phyloP scores from a whole-genome alignment of 2,329 filamentous ascomycete species.

The Stachybotrys elegans region DNA sequence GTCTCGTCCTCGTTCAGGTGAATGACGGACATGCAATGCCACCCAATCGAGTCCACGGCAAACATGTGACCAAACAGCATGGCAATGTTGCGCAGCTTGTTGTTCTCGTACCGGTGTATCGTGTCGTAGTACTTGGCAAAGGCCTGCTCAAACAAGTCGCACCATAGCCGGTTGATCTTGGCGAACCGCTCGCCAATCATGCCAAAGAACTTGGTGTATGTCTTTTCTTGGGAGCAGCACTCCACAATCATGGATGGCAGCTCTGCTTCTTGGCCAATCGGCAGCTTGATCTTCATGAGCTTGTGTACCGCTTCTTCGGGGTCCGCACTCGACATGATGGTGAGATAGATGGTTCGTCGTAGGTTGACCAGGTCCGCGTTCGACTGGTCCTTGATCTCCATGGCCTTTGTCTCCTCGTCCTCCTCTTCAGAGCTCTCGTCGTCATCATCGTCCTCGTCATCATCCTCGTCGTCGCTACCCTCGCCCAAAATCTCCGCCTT shows the following conservation, averaged over 20 bases:
- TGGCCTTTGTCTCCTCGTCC: slow-evolving; percentile 69
- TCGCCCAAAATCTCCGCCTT: slow-evolving; percentile 94
- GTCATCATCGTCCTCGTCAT: slow-evolving; percentile 53
- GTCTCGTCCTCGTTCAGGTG: slow-evolving; percentile 96
- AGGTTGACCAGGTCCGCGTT: slow-evolving; percentile 95
- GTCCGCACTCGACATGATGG: slow-evolving; percentile 93
- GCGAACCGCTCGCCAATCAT: slow-evolving; percentile 91
- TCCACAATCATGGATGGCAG: slow-evolving; percentile 96
- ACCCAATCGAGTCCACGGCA: slow-evolving; percentile 81
- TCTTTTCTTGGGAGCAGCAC: slow-evolving; percentile 93
- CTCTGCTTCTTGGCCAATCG: slow-evolving; percentile 80
- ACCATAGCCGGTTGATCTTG: slow-evolving; percentile 94
- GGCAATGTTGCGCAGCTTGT: slow-evolving; percentile 89
- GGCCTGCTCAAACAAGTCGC: slow-evolving; percentile 81
- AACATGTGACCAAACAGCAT: slow-evolving; percentile 92
- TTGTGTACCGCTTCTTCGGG: slow-evolving; percentile 98
- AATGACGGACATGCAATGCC: slow-evolving; percentile 81
- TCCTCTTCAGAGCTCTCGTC: slow-evolving; percentile 71
- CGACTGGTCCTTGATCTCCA: slow-evolving; percentile 97
- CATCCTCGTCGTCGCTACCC: slow-evolving; percentile 77
- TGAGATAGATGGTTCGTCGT: slow-evolving; percentile 91
- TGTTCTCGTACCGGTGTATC: slow-evolving; percentile 95
- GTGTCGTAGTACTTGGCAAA: slow-evolving; percentile 96
- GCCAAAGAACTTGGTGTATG: slow-evolving; percentile 96
- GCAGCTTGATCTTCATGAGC: slow-evolving; percentile 88